Conservation (phyloP, 495 filamentous ascomycete species). For the Opeltia flavorubescens region DNA sequence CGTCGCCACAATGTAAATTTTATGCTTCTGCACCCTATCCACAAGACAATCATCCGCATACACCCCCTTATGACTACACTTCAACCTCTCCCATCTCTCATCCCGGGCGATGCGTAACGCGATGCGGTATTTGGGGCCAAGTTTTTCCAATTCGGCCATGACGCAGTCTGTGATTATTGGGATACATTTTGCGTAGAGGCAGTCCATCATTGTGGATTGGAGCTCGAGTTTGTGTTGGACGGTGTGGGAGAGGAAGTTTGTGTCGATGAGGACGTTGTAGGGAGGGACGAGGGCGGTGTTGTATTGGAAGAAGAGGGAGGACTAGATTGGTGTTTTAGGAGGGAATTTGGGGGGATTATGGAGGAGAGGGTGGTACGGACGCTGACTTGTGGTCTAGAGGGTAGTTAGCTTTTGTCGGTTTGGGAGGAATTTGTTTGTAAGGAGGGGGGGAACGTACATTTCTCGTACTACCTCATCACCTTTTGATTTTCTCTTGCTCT, state of each 20-base stretch:
- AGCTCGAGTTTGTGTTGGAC: slow-evolving; percentile 83
- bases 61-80: slow-evolving; percentile 77
- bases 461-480: slow-evolving; percentile 46
- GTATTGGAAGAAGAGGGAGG: slow-evolving; percentile 85
- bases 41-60: slow-evolving; percentile 97
- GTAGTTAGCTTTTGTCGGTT: too few species aligned
- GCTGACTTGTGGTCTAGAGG: slow-evolving; percentile 29
- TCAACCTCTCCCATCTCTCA: slow-evolving; percentile 69
- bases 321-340: neutral
- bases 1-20: slow-evolving; percentile 78
- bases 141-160: slow-evolving; percentile 73
- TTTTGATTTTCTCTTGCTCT: slow-evolving; percentile 39
- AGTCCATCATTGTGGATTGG: slow-evolving; percentile 72
- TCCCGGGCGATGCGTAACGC: slow-evolving; percentile 86
- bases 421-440: neutral
- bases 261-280: slow-evolving; percentile 53
- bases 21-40: slow-evolving; percentile 63
- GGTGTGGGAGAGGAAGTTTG: slow-evolving; percentile 81
- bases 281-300: slow-evolving; percentile 83
- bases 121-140: slow-evolving; percentile 79
- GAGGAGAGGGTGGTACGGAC: neutral
- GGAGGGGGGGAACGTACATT: slow-evolving; percentile 32
- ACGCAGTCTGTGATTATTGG: slow-evolving; percentile 37
- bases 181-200: slow-evolving; percentile 38
- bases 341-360: too few species aligned